A percentile compares a stretch with the other conserved stretches of the same genome.
These are phyloP conservation scores for Knufia fluminis DNA, from an alignment of 2,329 filamentous ascomycete species.

Conservation along the genomic window DNA sequence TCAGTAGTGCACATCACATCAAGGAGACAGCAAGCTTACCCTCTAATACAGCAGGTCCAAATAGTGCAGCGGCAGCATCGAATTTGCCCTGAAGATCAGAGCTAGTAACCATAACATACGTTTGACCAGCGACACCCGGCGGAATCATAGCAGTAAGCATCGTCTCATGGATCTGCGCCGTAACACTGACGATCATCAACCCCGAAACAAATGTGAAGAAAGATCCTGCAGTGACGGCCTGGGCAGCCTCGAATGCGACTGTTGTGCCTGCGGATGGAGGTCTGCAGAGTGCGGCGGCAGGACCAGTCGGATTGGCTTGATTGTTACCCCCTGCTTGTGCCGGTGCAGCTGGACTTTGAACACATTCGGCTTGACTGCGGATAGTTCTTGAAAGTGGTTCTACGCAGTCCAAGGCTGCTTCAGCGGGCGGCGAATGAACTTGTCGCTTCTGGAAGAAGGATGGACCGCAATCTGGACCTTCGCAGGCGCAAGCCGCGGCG, in stretches of 20 bases:
- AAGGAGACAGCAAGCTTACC: conserved; percentile 12
- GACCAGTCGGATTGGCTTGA: conserved; percentile 2
- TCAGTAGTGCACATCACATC: too few species aligned
- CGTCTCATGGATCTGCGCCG: conserved; percentile 9
- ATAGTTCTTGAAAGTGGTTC: background rate
- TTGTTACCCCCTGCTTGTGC: too few species aligned
- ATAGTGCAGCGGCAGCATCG: conserved; percentile 16
- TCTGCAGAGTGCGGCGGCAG: conserved; percentile 9
- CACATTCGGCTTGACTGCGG: background rate
- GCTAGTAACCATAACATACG: conserved; percentile 21
- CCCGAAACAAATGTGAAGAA: conserved; percentile 22
- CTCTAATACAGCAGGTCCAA: conserved; percentile 22
- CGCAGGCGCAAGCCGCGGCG: conserved; percentile 12
- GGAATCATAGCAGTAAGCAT: conserved; percentile 15
- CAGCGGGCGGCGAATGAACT: conserved; percentile 6
- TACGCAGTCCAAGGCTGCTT: background rate
- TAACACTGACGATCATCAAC: conserved; percentile 16
- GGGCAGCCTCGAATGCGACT: conserved; percentile 12
- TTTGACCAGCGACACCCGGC: conserved; percentile 16
- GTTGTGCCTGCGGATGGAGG: conserved; percentile 13
- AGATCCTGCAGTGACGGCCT: conserved; percentile 12
- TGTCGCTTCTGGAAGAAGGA: background rate
- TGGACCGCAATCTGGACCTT: conserved; percentile 5
- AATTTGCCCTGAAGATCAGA: conserved; percentile 16
- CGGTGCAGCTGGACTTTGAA: too few species aligned